Conservation (phyloP, 225 moss, liverwort and hornwort species). For the Anthoceros angustus region DNA sequence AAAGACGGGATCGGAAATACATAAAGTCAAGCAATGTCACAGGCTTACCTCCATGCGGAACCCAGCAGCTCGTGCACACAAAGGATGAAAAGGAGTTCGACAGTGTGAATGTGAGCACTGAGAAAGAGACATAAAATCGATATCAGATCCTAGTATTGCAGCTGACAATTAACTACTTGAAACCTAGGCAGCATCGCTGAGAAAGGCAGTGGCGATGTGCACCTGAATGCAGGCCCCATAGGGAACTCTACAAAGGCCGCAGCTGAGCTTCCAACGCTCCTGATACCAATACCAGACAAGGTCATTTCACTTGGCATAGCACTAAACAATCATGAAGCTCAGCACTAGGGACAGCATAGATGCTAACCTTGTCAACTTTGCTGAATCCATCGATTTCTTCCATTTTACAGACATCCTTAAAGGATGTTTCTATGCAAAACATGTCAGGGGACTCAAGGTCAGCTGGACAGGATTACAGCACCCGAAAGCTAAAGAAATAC, state of each 20-base stretch:
- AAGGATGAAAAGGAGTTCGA: constrained; percentile 74
- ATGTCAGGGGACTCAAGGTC: neutral
- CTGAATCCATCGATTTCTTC: constrained; percentile 91
- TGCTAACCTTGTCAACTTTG: constrained; percentile 49
- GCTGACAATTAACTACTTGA: neutral
- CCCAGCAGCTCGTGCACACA: constrained; percentile 79
- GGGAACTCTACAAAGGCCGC: constrained; percentile 80
- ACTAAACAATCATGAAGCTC: neutral
- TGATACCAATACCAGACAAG: constrained; percentile 6
- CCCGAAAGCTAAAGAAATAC: neutral
- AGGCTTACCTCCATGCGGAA: constrained; percentile 57
- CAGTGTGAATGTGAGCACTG: constrained; percentile 45
- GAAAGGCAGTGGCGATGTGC: constrained; percentile 17
- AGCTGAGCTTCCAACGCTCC: constrained; percentile 89
- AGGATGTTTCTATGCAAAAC: constrained; percentile 46
- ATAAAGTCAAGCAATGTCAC: neutral
- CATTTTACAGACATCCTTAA: constrained; percentile 84
- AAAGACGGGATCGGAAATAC: neutral
- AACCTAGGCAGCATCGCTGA: neutral
- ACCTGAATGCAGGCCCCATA: constrained; percentile 98
- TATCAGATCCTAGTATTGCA: neutral
- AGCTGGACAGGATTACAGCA: neutral
- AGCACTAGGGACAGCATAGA: neutral
- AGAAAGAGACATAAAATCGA: neutral
- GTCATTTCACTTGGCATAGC: neutral